Base-by-base conservation (phyloP, 208 protist species). In the Dictyostelium gargantuum region DNA sequence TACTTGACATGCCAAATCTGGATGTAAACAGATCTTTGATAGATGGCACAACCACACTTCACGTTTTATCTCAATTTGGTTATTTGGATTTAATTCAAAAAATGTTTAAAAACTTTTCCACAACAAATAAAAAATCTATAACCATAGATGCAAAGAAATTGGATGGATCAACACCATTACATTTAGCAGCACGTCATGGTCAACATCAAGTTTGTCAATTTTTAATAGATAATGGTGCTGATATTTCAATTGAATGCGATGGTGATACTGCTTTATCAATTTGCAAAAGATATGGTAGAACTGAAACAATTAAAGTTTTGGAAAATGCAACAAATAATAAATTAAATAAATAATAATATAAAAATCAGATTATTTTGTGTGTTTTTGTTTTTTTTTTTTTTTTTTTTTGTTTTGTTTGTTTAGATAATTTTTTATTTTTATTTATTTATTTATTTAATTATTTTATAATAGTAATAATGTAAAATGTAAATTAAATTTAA, bases 231-330 rank as follows among this genome's bases (percentile, higher is more conserved):
- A 46, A 89, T 40, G 82, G 82, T 50, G 66, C 82, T 23, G 48
- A 89, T 52, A 26, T 70, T 0, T 29, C 6, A n/a, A 35, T n/a
- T 1, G 1, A 9, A 46, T 58, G 44, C 52, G 82, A 89, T 52
- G 82, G 82, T 46, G 82, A 89, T 17, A 89, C 82, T 35, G 11
- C 68, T 19, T 38, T 79, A 8, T 46, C 44, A 46, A 52, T 89
- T 44, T 48, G 68, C 23, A 79, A 72, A 52, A 29, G 82, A 46
- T 89, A 89, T 79, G 82, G 82, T 54, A 76, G 82, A 79, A 29
- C 68, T 40, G 82, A 89, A n/a, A 89, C 82, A 48, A 89, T 89
- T 17, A 76, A 52, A 48, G 66, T 86, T 35, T 56, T 86, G 19
- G 40, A 54, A 46, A 15, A 75, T 29, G 81, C 61, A 17, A 44